Base-by-base conservation (phyloP, 2,329 filamentous ascomycete genomes). In the Akanthomyces uredinophilus region DNA sequence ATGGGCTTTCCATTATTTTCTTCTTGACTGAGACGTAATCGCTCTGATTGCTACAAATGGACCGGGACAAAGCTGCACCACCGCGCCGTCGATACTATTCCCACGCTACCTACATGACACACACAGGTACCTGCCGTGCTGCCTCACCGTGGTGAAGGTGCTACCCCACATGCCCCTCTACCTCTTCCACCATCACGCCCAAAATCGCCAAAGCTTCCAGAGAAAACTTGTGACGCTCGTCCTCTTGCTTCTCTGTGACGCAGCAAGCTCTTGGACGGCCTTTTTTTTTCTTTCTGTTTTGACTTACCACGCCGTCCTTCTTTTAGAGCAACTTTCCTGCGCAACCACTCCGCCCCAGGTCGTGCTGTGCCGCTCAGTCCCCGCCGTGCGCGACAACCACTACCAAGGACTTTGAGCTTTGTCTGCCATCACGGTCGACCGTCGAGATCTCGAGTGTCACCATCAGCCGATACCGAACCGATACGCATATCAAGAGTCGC, bases 91-190 rank as follows among this genome's bases (percentile, higher is more conserved):
- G 39, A 24, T 55, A 55, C 39, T n/a, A 2, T 14, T 5, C 39
- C 18, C 39, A 55, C 43, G 43, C 22, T 41, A 41, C 18, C 41
- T 29, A 10, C 20, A 27, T 20, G 20, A 13, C 20, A 43, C 5
- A 11, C 13, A 41, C 7, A n/a, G 51, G 37, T 41, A 53, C 51
- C 10, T n/a, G 20, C n/a, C n/a, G n/a, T n/a, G n/a, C n/a, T n/a
- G n/a, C 37, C 4, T 37, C 16, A 24, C 5, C 29, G 24, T 46
- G n/a, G 27, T 10, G 43, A n/a, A 57, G 16, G 1, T 1, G 22
- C 52, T 41, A 55, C 56, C 56, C 56, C 56, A 59, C 56, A 51
- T 59, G 35, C 56, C 56, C 56, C 56, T 51, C 56, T 20, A 43
- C 10, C 44, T 18, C 56, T 51, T 50, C 32, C 46, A 41, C 46